phyloP scores from a whole-genome alignment of 352 stramenopile genomes.

The Globisporangium takayamanum region DNA sequence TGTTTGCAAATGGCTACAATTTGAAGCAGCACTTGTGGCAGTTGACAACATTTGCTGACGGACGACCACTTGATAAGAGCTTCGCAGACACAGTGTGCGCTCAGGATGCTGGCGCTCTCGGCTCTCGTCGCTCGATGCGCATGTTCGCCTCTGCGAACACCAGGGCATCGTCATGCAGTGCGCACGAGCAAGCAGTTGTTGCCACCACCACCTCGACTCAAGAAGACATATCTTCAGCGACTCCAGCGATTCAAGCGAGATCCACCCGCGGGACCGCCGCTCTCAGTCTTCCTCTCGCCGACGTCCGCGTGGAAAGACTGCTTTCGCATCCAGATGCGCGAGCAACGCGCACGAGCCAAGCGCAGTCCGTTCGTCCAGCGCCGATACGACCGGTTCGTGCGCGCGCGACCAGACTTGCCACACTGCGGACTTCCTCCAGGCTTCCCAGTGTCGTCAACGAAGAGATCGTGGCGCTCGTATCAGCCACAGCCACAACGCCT shows the following conservation, averaged over 20 bases:
- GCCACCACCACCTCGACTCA: too few relatives aligned
- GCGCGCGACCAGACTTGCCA: slow-evolving; percentile 13
- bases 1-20: too few relatives aligned
- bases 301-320: slow-evolving; percentile 18
- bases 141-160: too few relatives aligned
- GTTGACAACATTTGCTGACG: too few relatives aligned
- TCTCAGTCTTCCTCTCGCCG: slow-evolving; percentile 16
- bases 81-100: too few relatives aligned
- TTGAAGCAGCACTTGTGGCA: too few relatives aligned
- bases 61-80: too few relatives aligned
- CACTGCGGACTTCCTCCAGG: slow-evolving; percentile 10
- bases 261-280: not conserved
- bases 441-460: not conserved
- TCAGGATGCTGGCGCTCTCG: too few relatives aligned
- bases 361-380: slow-evolving; percentile 22
- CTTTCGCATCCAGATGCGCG: slow-evolving; percentile 12
- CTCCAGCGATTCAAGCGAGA: not conserved
- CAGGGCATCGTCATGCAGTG: too few relatives aligned
- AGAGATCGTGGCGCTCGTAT: too few relatives aligned
- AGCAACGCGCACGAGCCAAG: slow-evolving; percentile 3
- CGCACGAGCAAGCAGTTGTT: too few relatives aligned
- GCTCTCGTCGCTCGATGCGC: too few relatives aligned
- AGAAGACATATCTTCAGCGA: not conserved
- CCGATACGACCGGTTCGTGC: slow-evolving; percentile 18
- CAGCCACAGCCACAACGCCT: not conserved